These are phyloP conservation scores for Chlamydomonas sp. DNA, from an alignment of 139 green algal species.

Conservation along the genomic window DNA sequence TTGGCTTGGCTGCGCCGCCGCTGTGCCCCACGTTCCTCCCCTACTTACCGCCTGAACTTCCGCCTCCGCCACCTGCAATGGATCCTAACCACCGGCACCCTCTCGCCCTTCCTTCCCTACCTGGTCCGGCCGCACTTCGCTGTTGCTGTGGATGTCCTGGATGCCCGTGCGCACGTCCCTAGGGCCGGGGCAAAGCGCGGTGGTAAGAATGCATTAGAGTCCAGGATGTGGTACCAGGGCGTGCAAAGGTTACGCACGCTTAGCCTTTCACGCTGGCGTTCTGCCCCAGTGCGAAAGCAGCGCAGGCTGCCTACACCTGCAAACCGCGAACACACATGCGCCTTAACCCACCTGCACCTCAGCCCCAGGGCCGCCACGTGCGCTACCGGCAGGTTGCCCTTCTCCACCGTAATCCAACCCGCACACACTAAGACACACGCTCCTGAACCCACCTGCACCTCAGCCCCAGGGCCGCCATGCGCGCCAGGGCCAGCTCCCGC, in stretches of 20 bases:
- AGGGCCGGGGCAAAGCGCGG: conserved; percentile 20
- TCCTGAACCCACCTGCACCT: conserved; percentile 63
- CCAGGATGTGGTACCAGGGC: no score
- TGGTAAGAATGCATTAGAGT: not conserved
- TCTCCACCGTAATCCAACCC: conserved; percentile 66
- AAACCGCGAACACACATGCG: no score
- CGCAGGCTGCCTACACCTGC: no score
- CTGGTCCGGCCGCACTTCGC: conserved; percentile 59
- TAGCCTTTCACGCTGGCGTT: no score
- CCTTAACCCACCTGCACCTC: no score
- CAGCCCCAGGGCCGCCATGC: conserved; percentile 91
- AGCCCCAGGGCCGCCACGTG: conserved; percentile 88
- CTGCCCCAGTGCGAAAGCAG: no score
- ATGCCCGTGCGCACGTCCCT: conserved; percentile 97
- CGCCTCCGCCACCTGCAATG: no score
- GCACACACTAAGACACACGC: no score
- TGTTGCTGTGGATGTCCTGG: conserved; percentile 96
- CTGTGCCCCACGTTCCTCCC: no score
- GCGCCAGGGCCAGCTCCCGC: conserved; percentile 92
- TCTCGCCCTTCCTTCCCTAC: not conserved
- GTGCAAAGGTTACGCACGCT: no score
- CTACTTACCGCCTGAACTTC: no score
- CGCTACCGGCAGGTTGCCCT: conserved; percentile 92
- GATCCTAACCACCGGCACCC: not conserved
- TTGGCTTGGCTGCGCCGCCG: no score